Evolutionary conservation across 148 eudicot species (phyloP), one percentile per base, ranked within the genome.

Genomic region (Rhododendron vialii): DNA sequence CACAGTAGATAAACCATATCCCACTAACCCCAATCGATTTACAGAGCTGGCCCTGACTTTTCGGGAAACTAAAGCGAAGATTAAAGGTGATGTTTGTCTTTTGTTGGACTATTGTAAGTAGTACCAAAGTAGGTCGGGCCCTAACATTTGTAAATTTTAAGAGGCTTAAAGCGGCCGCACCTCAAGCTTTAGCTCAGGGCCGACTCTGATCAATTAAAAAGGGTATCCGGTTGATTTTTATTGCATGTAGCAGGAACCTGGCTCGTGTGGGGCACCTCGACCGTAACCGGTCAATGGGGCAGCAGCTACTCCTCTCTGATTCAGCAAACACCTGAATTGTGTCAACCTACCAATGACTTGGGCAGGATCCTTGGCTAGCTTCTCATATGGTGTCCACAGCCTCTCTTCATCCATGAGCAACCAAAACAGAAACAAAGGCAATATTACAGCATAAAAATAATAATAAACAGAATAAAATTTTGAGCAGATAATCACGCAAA

Each of bases 281-380:
- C 98, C 98, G 14, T 28, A 45, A 20, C 92, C 95, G 55, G n/a
- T 41, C 88, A 95, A 78, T 14, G 99, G 99, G 48, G 96, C 94
- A 55, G 99, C 97, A 47, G 97, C 98, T 35, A 96, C 91, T 55
- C 99, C 99, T 92, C 99, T 92, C 88, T 93, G 93, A 88, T 94
- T 96, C 79, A 96, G 84, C 88, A 96, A 85, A 81, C 99, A 96
- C 91, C 99, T 88, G 85, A 96, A 96, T 84, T 92, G 88, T 61
- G 97, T 87, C 83, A 96, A 92, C 85, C 99, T 88, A 79, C 82
- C 84, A 13, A 59, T 81, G 43, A 93, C 98, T 89, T 94, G 77
- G 47, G 51, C 67, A 7, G 97, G 93, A 88, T 95, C 84, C 88
- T 87, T 93, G 15, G 97, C 96, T 48, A 95, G 84, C 78, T 89